Evolutionary conservation across 176 grass and related monocot genomes (phyloP), one percentile per base, ranked within the genome.

Genomic region (Cenchrus americanus): DNA sequence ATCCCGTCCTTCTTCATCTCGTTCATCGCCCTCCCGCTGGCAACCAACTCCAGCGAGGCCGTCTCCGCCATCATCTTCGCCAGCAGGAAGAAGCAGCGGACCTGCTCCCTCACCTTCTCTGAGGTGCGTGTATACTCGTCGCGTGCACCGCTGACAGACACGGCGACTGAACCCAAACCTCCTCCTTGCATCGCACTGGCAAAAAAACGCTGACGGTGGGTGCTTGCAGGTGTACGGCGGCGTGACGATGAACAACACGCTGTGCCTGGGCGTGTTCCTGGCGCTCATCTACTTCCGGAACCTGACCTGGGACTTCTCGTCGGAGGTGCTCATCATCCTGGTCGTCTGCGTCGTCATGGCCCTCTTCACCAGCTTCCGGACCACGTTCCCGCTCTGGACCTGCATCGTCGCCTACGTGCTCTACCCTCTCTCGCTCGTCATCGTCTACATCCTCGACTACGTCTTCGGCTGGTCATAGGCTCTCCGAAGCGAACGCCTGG

Each of bases 41-140:
- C 93, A 5, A 99, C 93, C 52, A 99, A 99, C 81, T 99, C 97
- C 70, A 99, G 97, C n/a, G 97, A 99, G 86, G 91, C 97, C 4
- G 91, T 99, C 48, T 96, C 97, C 2, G 97, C 97, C 22, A 72
- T 99, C 69, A 96, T 99, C 63, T 96, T 96, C 62, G 97, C 97
- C 52, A 89, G 86, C 65, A 82, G 97, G 63, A 99, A 96, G 91
- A 94, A 96, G 78, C 89, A 80, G 71, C 82, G 93, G 68, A 92
- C 87, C 55, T 92, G 83, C 47, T 99, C 97, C 13, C 91, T 96
- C 40, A 99, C 96, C 49, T 94, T 96, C 89, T 99, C 93, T 0
- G 97, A 99, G 97, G 96, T 99, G 50, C 15, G 23, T 30, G 2
- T 30, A 30, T 71, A 17, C n/a, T 5, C 15, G 8, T 26, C 30